Percentiles rank a stretch among this genome's conserved stretches.
Evolutionary conservation across 1,284 basidiomycete genomes (phyloP).

Genomic region (Ceratobasidium theobromae): DNA sequence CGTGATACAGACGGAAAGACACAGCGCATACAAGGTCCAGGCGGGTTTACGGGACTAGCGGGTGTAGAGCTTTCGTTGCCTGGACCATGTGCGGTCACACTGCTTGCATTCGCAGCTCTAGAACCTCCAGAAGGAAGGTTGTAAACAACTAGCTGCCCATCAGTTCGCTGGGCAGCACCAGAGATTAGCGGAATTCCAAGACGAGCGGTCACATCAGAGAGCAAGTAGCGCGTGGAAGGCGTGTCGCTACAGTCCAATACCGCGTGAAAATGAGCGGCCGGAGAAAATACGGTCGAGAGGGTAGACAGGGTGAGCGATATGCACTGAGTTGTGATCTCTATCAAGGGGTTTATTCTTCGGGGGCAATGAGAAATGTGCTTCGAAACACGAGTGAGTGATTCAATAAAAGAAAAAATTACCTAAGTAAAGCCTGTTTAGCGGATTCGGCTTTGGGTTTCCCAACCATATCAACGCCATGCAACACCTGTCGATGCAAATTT

Average conservation of each 20-base stretch:
- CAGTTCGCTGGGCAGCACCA: constrained; percentile 89
- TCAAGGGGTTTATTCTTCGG: constrained; percentile 68
- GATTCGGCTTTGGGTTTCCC: constrained; percentile 84
- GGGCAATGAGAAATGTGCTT: constrained; percentile 2
- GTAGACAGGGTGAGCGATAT: constrained; percentile 61
- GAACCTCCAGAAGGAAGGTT: constrained; percentile 48
- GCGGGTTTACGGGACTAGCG: constrained; percentile 37
- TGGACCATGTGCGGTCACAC: constrained; percentile 37
- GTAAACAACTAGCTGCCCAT: constrained; percentile 88
- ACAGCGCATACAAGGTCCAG: constrained; percentile 93
- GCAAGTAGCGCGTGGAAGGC: constrained; percentile 85
- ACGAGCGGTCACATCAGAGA: constrained; percentile 85
- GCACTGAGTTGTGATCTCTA: constrained; percentile 56
- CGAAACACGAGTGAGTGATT: constrained; percentile 2
- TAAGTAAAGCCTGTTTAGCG: constrained; percentile 64
- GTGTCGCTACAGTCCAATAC: constrained; percentile 97
- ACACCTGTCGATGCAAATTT: constrained; percentile 91
- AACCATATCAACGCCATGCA: constrained; percentile 81
- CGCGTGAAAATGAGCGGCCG: constrained; percentile 61
- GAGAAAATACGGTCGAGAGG: constrained; percentile 40
- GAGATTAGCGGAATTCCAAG: constrained; percentile 81
- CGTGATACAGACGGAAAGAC: constrained; percentile 70
- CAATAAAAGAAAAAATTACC: constrained; percentile 48
- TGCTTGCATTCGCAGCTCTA: background rate
- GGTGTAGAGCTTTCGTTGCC: background rate